These are phyloP conservation scores for Amphibolis antarctica DNA, from an alignment of 106 monocot species.

Conservation along the genomic window DNA sequence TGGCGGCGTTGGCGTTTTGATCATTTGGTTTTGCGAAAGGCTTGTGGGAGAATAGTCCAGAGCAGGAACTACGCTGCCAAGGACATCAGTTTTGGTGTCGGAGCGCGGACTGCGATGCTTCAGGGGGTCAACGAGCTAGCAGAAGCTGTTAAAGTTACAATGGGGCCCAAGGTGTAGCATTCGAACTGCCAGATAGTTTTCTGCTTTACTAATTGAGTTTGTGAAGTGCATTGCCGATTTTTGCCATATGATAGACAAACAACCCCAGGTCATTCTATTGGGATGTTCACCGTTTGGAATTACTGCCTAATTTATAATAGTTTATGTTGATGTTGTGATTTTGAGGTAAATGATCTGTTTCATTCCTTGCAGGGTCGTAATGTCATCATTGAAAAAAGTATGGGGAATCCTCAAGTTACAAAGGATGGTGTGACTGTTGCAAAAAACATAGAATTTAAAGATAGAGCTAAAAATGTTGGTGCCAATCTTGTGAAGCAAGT, in stretches of 20 bases:
- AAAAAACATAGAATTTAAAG: conserved; percentile 64
- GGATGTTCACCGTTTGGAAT: background rate
- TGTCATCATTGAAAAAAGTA: conserved; percentile 57
- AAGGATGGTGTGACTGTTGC: conserved; percentile 90
- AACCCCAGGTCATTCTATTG: background rate
- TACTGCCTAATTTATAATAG: background rate
- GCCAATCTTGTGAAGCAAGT: conserved; percentile 21
- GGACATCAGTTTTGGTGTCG: conserved; percentile 16
- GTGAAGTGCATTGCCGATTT: background rate
- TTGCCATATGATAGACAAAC: background rate
- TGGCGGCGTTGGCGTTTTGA: background rate
- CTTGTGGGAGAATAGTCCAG: conserved; percentile 3
- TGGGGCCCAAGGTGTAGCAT: conserved; percentile 24
- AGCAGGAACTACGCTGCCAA: conserved; percentile 24
- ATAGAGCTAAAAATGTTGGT: conserved; percentile 54
- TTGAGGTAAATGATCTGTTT: background rate
- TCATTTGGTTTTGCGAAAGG: background rate
- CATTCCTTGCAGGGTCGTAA: conserved; percentile 42
- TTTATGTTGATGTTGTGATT: background rate
- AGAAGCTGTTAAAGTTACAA: conserved; percentile 26
- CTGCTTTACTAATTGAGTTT: background rate
- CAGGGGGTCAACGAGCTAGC: conserved; percentile 23
- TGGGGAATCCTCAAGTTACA: conserved; percentile 48
- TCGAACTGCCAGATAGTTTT: background rate
- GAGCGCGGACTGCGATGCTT: conserved; percentile 24